These are phyloP conservation scores for Tillandsia leiboldiana DNA, from an alignment of 176 grass and related monocot species.

Conservation along the genomic window DNA sequence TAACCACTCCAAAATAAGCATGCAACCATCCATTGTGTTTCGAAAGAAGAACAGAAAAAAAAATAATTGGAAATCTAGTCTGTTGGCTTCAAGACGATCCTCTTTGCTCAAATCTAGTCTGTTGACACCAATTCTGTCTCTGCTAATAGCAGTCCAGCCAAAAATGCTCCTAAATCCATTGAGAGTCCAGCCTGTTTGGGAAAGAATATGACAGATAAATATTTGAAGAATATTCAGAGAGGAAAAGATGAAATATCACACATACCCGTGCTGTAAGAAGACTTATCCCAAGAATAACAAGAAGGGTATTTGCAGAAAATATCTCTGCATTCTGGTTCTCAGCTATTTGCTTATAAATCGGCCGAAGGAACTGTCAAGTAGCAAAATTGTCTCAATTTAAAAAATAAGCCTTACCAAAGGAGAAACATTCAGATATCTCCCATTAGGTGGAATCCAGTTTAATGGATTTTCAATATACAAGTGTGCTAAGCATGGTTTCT, in stretches of 20 bases:
- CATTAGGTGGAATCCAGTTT: background rate
- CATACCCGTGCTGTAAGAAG: slow-evolving; percentile 92
- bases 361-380: slow-evolving; percentile 68
- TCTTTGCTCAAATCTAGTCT: no score
- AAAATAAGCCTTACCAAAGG: no score
- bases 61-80: no score
- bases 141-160: slow-evolving; percentile 93
- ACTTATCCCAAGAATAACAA: slow-evolving; percentile 97
- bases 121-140: slow-evolving; percentile 99
- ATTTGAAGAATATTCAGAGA: slow-evolving; percentile 8
- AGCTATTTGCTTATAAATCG: slow-evolving; percentile 97
- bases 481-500: no score
- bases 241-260: slow-evolving; percentile 16
- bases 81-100: no score
- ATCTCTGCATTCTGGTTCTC: slow-evolving; percentile 98
- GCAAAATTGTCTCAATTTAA: background rate
- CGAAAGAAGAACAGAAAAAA: no score
- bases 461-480: no score
- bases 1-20: no score
- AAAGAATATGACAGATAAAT: slow-evolving; percentile 19
- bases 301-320: slow-evolving; percentile 98
- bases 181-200: slow-evolving; percentile 78
- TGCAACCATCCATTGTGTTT: no score
- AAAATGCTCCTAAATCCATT: slow-evolving; percentile 97
- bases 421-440: background rate